Percentiles rank a stretch among this genome's conserved stretches.
Evolutionary conservation across 495 filamentous ascomycete species (phyloP).

Genomic region (Penicillium turbatum): DNA sequence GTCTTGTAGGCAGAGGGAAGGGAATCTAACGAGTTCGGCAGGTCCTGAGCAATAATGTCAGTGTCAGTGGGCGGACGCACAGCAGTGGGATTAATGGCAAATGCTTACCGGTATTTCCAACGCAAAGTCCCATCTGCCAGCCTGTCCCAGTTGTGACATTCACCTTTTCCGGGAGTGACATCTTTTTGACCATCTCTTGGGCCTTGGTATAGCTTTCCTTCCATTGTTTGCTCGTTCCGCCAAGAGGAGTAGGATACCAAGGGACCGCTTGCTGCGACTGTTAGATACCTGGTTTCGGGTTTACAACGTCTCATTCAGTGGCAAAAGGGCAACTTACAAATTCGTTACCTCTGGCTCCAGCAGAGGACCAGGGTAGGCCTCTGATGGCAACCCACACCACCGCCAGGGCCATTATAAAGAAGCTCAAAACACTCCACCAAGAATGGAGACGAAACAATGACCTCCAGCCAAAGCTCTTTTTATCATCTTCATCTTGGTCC

Average conservation of each 20-base stretch:
- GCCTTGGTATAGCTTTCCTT: constrained; percentile 78
- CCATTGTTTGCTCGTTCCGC: constrained; percentile 73
- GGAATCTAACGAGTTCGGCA: constrained; percentile 68
- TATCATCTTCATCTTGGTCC: not conserved
- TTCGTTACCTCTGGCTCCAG: not conserved
- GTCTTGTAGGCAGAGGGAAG: constrained; percentile 84
- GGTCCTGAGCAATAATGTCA: constrained; percentile 40
- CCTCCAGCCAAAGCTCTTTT: constrained; percentile 3
- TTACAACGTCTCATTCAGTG: not conserved
- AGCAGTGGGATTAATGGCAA: not conserved
- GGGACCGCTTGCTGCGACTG: constrained; percentile 51
- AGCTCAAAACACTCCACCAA: constrained; percentile 20
- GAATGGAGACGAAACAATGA: constrained; percentile 8
- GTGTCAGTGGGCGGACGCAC: not conserved
- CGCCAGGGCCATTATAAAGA: constrained; percentile 12
- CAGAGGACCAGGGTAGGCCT: constrained; percentile 11
- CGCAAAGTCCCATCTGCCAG: constrained; percentile 85
- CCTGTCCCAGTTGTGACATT: constrained; percentile 92
- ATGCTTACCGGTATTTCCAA: constrained; percentile 72
- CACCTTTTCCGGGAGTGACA: constrained; percentile 89
- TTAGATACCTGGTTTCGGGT: not conserved
- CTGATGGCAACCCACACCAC: constrained; percentile 20
- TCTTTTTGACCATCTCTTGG: constrained; percentile 66
- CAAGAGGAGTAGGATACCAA: constrained; percentile 80
- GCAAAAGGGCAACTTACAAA: constrained; percentile 16